Conservation (phyloP, 495 filamentous ascomycete genomes). For the Xylaria longipes region DNA sequence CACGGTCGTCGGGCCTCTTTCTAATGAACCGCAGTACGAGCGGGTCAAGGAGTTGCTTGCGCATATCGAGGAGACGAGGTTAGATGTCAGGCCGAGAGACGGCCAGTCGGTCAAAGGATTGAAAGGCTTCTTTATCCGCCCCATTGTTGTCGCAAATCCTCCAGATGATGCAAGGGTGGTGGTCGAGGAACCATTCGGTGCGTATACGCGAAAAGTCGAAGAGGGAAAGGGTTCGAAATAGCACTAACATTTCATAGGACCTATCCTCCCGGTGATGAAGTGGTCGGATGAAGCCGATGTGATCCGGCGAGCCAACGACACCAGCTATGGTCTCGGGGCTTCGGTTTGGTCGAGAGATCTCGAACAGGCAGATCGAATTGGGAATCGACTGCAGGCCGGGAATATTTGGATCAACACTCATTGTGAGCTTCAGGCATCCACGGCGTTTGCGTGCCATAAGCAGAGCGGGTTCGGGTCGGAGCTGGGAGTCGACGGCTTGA, state of each 20-base stretch:
- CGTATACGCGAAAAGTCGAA: not conserved
- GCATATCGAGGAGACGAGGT: constrained; percentile 50
- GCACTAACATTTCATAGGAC: constrained; percentile 36
- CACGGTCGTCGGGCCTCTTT: constrained; percentile 53
- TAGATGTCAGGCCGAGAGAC: constrained; percentile 43
- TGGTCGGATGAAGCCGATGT: constrained; percentile 64
- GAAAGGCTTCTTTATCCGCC: constrained; percentile 58
- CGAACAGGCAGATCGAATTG: constrained; percentile 53
- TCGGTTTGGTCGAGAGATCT: constrained; percentile 60
- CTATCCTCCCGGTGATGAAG: constrained; percentile 60
- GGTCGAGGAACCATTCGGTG: constrained; percentile 54
- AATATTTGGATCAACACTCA: constrained; percentile 61
- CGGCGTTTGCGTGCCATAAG: constrained; percentile 62
- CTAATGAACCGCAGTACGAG: constrained; percentile 59
- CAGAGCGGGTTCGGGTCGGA: constrained; percentile 63
- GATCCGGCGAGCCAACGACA: constrained; percentile 57
- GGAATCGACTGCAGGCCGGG: constrained; percentile 56
- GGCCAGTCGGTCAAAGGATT: constrained; percentile 37
- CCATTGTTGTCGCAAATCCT: constrained; percentile 65
- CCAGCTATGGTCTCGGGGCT: constrained; percentile 60
- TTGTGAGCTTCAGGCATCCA: constrained; percentile 40
- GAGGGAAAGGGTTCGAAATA: not conserved
- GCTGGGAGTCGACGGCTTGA: constrained; percentile 54
- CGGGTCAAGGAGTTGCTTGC: constrained; percentile 53
- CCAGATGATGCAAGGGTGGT: constrained; percentile 58